phyloP scores from a whole-genome alignment of 139 green algal species.

The Marvania coccoides region DNA sequence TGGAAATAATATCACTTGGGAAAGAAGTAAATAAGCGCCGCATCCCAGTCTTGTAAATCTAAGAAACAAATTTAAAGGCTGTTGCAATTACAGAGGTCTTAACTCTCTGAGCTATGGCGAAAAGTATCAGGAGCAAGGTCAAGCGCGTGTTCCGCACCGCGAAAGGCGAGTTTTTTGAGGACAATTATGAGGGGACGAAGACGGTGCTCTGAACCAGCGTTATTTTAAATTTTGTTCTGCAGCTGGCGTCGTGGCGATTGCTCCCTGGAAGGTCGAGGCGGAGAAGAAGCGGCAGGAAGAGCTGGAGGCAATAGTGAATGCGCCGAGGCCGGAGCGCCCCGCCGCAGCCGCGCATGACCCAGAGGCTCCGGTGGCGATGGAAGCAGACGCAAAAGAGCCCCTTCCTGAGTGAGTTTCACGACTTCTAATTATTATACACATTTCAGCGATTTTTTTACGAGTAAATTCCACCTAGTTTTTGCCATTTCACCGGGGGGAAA shows the following conservation, averaged over 20 bases:
- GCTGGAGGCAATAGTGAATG: constrained; percentile 12
- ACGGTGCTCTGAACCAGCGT: background rate
- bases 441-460: no score
- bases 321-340: constrained; percentile 6
- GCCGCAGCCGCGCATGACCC: background rate
- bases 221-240: background rate
- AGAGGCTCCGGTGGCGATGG: constrained; percentile 6
- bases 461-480: no score
- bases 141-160: constrained; percentile 23
- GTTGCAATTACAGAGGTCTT: no score
- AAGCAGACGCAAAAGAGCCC: constrained; percentile 18
- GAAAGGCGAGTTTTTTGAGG: constrained; percentile 12
- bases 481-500: no score
- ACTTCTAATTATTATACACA: no score
- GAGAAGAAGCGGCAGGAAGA: constrained; percentile 11
- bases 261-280: constrained; percentile 5
- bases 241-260: background rate
- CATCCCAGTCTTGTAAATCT: no score
- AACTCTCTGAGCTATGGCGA: constrained; percentile 14
- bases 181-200: no score
- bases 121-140: constrained; percentile 20
- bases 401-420: background rate
- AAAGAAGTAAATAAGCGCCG: no score
- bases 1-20: background rate
- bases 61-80: no score